Evolutionary conservation across 2,329 filamentous ascomycete genomes (phyloP), one percentile per base, ranked within the genome.

Genomic region (Cyphellophora attinorum): DNA sequence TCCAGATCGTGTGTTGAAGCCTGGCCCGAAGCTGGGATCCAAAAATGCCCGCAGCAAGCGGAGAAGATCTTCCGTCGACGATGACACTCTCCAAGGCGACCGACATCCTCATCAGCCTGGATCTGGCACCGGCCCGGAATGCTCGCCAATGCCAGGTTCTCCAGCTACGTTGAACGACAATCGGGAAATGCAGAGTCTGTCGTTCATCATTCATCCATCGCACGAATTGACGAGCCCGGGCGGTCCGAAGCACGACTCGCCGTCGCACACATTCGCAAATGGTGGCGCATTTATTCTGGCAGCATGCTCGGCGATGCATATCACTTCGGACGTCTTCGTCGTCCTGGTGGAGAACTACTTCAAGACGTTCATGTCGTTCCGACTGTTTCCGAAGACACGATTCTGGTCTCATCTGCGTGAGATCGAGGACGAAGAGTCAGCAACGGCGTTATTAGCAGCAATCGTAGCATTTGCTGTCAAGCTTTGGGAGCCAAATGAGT

Each of bases 291-390:
- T 25, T n/a, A n/a, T 25, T n/a, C 8, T 25, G 8, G 21, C 21
- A 25, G 21, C 21, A 25, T 25, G 21, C n/a, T 8, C 21, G 21
- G 21, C 21, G 8, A 25, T 25, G 21, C 21, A 25, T 8, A 25
- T 25, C 21, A n/a, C 21, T n/a, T n/a, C 21, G 21, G 21, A 25
- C 21, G n/a, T 25, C 8, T 8, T 25, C 8, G n/a, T 8, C 21
- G 21, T 25, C 8, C n/a, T 25, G 21, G 27, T 14, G 12, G 11
- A 37, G 35, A 25, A 28, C 27, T 14, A 27, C 23, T 58, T 57
- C 32, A 44, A 50, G 25, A 54, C 53, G 34, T 55, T 55, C 50
- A 46, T 49, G 2, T 42, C 53, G 6, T 53, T 58, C 19, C 49
- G 49, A 29, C 38, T 58, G 2, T 58, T 58, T 31, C 52, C 53